Evolutionary conservation across 2,329 filamentous ascomycete genomes (phyloP), one percentile per base, ranked within the genome.

Genomic region (Lecanicillium sp.): DNA sequence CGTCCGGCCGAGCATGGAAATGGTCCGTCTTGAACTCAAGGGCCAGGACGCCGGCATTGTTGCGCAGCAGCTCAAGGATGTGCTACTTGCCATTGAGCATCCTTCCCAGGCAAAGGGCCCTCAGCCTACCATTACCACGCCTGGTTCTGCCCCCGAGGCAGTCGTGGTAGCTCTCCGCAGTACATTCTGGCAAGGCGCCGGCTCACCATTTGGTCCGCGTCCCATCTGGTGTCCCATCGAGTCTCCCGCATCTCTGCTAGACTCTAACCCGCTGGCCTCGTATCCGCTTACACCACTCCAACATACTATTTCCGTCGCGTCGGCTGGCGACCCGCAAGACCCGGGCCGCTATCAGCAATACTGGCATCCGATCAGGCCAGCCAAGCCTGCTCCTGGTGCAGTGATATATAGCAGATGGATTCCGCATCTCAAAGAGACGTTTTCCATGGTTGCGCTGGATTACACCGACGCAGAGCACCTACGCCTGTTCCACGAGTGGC

Each of bases 391-490:
- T 2, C 80, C 81, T 0, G 82, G 83, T 4, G 73, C 79, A 2
- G 71, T 83, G 43, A 71, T 85, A 48, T 90, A 90, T 65, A 86
- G 82, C 54, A 78, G 85, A 41, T 89, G 80, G 65, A 80, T 89
- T 44, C 83, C 83, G 7, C 78, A 88, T 51, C 67, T 89, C 29
- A 67, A 77, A 44, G 80, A 89, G 65, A 82, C 76, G 47, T 89
- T 89, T 57, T 85, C 80, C 43, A 83, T 89, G 67, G 68, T 83
- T n/a, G 78, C 76, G 9, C 69, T 90, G 2, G 80, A 89, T 56
- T 84, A 75, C 59, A 52, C 68, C 22, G 65, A 85, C 51, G 53
- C 64, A 2, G 68, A 75, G 50, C 83, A 90, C 58, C 61, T 89
- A 36, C 62, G 67, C 13, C 67, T 86, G 5, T 89, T 90, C 66